Conservation (phyloP, 331 rosid genomes). For the Malus hybrid region DNA sequence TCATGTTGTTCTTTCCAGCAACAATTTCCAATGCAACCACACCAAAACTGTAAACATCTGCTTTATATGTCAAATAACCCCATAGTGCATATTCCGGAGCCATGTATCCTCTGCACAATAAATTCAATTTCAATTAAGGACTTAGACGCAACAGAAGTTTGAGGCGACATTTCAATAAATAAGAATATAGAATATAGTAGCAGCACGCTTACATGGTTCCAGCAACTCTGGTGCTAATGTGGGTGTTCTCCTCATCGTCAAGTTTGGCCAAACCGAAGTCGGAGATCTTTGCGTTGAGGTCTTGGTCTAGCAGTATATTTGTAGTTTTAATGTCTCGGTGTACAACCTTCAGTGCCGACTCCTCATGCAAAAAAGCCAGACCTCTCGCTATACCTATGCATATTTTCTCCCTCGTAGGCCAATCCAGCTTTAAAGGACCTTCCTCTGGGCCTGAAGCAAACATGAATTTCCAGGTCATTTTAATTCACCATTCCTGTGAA, state of each 20-base stretch:
- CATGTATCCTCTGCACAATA: slow-evolving; percentile 6
- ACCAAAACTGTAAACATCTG: slow-evolving; percentile 18
- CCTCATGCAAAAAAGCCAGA: slow-evolving; percentile 1
- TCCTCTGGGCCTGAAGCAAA: slow-evolving; percentile 7
- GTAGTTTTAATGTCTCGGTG: too few relatives aligned
- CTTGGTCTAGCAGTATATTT: too few relatives aligned
- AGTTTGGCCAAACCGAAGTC: too few relatives aligned
- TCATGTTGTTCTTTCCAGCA: slow-evolving; percentile 25
- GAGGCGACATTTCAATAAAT: too few relatives aligned
- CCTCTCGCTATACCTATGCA: slow-evolving; percentile 31
- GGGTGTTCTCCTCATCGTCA: not conserved
- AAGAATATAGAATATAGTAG: too few relatives aligned
- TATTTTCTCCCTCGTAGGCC: slow-evolving; percentile 26
- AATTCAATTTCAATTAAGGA: too few relatives aligned
- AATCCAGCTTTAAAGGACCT: slow-evolving; percentile 10
- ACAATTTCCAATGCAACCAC: slow-evolving; percentile 26
- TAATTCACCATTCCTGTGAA: not conserved
- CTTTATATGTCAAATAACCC: slow-evolving; percentile 13
- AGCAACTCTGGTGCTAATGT: slow-evolving; percentile 19
- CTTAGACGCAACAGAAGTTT: too few relatives aligned
- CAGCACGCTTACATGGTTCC: slow-evolving; percentile 23
- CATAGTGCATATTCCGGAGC: not conserved
- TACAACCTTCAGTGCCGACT: too few relatives aligned
- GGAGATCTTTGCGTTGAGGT: too few relatives aligned
- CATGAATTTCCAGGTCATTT: not conserved